These are phyloP conservation scores for Naganishia cerealis DNA, from an alignment of 1,284 basidiomycete species.

Conservation along the genomic window DNA sequence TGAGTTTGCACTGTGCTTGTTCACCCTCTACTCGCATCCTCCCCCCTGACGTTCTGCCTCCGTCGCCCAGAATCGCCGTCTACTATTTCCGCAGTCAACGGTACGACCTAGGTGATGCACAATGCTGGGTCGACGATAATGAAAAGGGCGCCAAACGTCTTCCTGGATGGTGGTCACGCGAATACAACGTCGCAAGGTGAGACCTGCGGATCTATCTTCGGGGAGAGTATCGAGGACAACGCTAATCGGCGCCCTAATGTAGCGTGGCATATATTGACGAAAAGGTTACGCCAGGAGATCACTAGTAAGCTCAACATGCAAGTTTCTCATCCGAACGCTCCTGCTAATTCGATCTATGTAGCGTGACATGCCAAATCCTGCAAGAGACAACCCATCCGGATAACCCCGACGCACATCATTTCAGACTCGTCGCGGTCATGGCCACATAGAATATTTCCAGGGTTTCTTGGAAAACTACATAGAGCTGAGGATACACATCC, in stretches of 20 bases:
- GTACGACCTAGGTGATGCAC: conserved; percentile 52
- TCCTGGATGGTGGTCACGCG: conserved; percentile 49
- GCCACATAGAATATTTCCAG: conserved; percentile 45
- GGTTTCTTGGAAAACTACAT: too few relatives aligned
- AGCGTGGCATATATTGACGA: conserved; percentile 53
- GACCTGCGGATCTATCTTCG: conserved; percentile 28
- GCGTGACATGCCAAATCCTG: conserved; percentile 53
- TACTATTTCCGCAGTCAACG: conserved; percentile 53
- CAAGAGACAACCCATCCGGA: conserved; percentile 48
- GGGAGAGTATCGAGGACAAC: neutral
- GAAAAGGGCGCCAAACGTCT: conserved; percentile 47
- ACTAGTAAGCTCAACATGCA: conserved; percentile 42
- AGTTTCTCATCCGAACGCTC: too few relatives aligned
- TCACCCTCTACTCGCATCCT: conserved; percentile 3
- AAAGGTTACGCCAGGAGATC: conserved; percentile 51
- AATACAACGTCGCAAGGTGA: conserved; percentile 51
- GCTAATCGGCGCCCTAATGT: conserved; percentile 22
- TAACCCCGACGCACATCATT: conserved; percentile 51
- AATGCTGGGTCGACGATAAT: conserved; percentile 56
- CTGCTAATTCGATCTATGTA: conserved; percentile 26
- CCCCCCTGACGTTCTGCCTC: neutral
- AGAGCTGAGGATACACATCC: too few relatives aligned
- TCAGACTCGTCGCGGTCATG: conserved; percentile 55
- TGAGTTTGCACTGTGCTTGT: conserved; percentile 37
- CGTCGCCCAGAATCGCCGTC: conserved; percentile 47